phyloP scores from a whole-genome alignment of 306 rosid genomes.

The Sechiopsis laciniata region DNA sequence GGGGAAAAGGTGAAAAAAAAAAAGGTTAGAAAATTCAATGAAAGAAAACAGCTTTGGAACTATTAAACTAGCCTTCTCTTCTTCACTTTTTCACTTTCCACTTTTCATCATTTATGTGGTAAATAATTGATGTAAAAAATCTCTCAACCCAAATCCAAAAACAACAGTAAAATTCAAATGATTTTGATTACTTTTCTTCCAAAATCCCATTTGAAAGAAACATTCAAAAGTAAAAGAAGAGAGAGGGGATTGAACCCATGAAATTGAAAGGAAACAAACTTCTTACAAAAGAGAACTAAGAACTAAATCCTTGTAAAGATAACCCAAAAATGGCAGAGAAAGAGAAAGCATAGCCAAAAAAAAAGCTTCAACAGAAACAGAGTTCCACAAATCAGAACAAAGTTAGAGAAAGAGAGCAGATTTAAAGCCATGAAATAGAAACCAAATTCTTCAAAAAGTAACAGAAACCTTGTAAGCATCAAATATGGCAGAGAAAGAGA shows the following conservation, averaged over 20 bases:
- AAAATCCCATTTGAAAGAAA: background rate
- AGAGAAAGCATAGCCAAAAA: conserved; percentile 7
- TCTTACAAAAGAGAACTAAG: background rate
- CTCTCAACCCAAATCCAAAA: conserved; percentile 11
- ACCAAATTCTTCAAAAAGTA: background rate
- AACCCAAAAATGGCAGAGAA: background rate
- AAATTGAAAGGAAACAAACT: no score
- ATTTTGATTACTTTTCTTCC: background rate
- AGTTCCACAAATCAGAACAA: background rate
- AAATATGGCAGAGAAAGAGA: conserved; percentile 8
- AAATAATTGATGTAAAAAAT: conserved; percentile 17
- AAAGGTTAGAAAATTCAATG: conserved; percentile 15
- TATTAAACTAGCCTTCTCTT: conserved; percentile 35
- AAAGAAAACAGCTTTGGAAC: conserved; percentile 26
- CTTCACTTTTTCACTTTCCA: conserved; percentile 25
- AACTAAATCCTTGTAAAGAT: background rate
- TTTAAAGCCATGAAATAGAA: background rate
- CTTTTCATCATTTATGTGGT: conserved; percentile 20
- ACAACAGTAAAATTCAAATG: background rate
- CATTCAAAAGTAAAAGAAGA: background rate
- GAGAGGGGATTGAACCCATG: conserved; percentile 3
- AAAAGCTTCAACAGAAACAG: background rate
- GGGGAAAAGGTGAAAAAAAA: background rate
- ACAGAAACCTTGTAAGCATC: background rate
- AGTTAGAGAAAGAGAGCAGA: background rate